Conservation (phyloP, 1,139 yeast species). For the Pichia sp. region DNA sequence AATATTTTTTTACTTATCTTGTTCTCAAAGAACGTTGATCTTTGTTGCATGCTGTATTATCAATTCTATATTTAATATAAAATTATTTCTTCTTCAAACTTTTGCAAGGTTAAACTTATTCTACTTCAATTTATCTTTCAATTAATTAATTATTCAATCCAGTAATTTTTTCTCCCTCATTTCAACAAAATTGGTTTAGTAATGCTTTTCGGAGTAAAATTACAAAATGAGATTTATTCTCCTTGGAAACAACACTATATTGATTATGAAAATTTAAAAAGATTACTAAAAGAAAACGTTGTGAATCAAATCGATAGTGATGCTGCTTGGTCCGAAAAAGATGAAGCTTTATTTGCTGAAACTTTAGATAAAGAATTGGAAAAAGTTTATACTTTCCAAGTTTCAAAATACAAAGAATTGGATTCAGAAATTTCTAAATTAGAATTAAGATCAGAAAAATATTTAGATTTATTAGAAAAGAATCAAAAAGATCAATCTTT, state of each 20-base stretch:
- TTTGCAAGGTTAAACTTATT: too few relatives aligned
- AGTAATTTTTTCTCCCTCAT: too few relatives aligned
- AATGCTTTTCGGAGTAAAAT: slow-evolving; percentile 79
- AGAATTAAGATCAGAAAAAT: slow-evolving; percentile 43
- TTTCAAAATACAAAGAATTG: slow-evolving; percentile 61
- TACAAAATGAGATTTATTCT: slow-evolving; percentile 72
- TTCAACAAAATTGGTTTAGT: too few relatives aligned
- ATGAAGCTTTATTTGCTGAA: slow-evolving; percentile 76
- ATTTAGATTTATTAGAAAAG: slow-evolving; percentile 21
- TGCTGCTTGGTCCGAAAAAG: slow-evolving; percentile 62
- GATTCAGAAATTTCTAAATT: slow-evolving; percentile 57
- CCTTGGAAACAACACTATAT: slow-evolving; percentile 89
- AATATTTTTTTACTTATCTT: too few relatives aligned
- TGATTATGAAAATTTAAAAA: slow-evolving; percentile 72
- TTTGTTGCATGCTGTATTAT: too few relatives aligned
- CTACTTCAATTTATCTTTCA: too few relatives aligned
- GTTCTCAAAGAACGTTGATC: too few relatives aligned
- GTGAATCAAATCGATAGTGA: slow-evolving; percentile 29
- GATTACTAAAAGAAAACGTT: slow-evolving; percentile 73
- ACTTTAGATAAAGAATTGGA: slow-evolving; percentile 82
- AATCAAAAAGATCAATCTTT: slow-evolving; percentile 33
- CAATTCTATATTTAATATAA: too few relatives aligned
- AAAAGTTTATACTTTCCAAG: slow-evolving; percentile 87
- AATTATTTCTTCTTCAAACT: too few relatives aligned
- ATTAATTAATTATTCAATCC: too few relatives aligned